A percentile compares a stretch with the other conserved stretches of the same genome.
These are phyloP conservation scores for Cryphonectria nitschkei DNA, from an alignment of 2,329 filamentous ascomycete genomes.

Conservation along the genomic window DNA sequence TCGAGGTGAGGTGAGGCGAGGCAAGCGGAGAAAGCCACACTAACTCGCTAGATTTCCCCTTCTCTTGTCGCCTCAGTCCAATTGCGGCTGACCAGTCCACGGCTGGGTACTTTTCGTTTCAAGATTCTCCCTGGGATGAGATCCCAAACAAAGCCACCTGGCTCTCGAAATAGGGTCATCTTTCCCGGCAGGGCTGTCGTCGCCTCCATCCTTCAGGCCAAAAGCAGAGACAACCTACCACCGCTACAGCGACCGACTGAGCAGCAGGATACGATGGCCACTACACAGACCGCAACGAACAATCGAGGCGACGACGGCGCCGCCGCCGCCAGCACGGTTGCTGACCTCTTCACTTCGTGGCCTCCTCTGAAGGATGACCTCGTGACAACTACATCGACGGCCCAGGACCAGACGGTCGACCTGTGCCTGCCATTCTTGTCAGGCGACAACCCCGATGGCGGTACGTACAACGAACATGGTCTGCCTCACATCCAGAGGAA, in stretches of 20 bases:
- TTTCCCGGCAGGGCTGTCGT: constrained; percentile 28
- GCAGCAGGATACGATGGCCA: constrained; percentile 11
- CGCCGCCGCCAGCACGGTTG: constrained; percentile 42
- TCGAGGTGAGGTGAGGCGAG: background rate
- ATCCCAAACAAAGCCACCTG: constrained; percentile 24
- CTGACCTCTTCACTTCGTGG: constrained; percentile 59
- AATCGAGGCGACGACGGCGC: background rate
- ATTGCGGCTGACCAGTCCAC: background rate
- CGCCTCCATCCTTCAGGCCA: constrained; percentile 27
- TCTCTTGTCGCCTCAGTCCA: constrained; percentile 9
- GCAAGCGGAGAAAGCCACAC: background rate
- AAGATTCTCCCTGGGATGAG: constrained; percentile 20
- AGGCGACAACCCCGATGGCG: constrained; percentile 49
- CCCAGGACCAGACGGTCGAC: constrained; percentile 71
- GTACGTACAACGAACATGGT: constrained; percentile 68
- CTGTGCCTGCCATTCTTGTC: constrained; percentile 71
- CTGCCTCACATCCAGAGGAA: constrained; percentile 73
- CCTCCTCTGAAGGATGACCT: constrained; percentile 70
- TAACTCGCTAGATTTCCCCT: background rate
- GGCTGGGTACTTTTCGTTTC: background rate
- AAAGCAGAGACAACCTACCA: background rate
- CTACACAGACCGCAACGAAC: constrained; percentile 7
- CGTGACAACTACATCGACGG: constrained; percentile 66
- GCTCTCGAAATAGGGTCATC: constrained; percentile 27
- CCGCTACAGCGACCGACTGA: constrained; percentile 8